Conservation (phyloP, 1,284 basidiomycete genomes). For the Ceratobasidium sp. region DNA sequence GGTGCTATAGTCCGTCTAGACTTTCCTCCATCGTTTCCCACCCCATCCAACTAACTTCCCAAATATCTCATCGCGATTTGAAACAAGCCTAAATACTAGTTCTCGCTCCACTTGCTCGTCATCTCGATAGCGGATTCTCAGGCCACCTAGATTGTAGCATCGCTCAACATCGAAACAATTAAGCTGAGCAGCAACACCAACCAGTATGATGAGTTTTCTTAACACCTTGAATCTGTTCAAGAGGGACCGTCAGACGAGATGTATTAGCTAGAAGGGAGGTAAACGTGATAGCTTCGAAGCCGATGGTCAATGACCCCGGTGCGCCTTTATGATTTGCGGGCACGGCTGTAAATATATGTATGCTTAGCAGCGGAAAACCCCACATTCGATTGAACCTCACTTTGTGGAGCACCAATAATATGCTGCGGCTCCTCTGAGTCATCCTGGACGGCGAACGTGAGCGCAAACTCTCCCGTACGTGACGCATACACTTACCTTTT, state of each 20-base stretch:
- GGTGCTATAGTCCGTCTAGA: too few species aligned
- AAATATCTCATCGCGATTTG: conserved; percentile 43
- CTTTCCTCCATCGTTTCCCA: conserved; percentile 39
- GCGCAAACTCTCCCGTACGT: neutral
- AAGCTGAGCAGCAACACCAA: neutral
- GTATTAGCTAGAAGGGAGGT: conserved; percentile 66
- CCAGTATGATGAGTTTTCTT: conserved; percentile 66
- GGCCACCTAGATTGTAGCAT: neutral
- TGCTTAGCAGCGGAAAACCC: conserved; percentile 34
- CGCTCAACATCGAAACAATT: neutral
- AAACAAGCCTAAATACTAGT: conserved; percentile 35
- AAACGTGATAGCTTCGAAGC: conserved; percentile 65
- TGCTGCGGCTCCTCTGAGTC: conserved; percentile 15
- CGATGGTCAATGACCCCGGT: conserved; percentile 72
- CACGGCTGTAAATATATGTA: conserved; percentile 64
- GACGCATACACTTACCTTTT: conserved; percentile 18
- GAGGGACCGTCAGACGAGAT: conserved; percentile 64
- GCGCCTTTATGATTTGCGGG: conserved; percentile 68
- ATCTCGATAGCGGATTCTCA: conserved; percentile 25
- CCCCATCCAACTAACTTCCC: conserved; percentile 44
- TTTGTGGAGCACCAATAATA: conserved; percentile 36
- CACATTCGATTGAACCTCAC: neutral
- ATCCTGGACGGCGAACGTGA: neutral
- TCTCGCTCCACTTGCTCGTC: conserved; percentile 25
- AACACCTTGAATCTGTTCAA: conserved; percentile 66